phyloP scores from a whole-genome alignment of 441 rosid species.

The Viola pubescens region DNA sequence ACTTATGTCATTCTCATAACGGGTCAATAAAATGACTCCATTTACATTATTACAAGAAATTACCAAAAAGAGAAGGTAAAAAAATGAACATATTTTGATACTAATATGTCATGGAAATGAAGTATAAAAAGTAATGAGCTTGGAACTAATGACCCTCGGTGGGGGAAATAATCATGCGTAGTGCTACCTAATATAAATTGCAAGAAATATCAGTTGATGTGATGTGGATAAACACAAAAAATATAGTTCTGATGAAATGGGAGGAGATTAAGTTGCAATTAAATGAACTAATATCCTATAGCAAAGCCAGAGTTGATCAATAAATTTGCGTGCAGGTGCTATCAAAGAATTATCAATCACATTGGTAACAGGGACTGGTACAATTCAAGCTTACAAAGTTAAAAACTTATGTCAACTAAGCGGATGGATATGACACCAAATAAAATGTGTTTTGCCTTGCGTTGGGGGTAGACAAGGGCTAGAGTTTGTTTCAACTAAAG shows the following conservation, averaged over 20 bases:
- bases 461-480: not conserved
- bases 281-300: not conserved
- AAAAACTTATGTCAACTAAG: slow-evolving; percentile 16
- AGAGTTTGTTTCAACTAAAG: too few species aligned
- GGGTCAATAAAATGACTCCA: too few species aligned
- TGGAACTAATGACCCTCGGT: not conserved
- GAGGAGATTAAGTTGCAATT: not conserved
- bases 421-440: slow-evolving; percentile 2
- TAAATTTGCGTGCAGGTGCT: slow-evolving; percentile 44
- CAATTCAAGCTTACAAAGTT: slow-evolving; percentile 32
- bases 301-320: not conserved
- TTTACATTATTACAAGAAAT: too few species aligned
- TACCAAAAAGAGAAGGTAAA: too few species aligned
- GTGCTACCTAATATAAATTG: too few species aligned
- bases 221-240: too few species aligned
- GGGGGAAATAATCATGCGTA: too few species aligned
- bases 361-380: slow-evolving; percentile 38
- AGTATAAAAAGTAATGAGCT: not conserved
- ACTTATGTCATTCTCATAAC: too few species aligned
- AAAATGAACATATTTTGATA: too few species aligned
- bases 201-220: too few species aligned
- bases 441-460: not conserved
- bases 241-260: too few species aligned
- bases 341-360: slow-evolving; percentile 31
- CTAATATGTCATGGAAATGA: not conserved